Evolutionary conservation across 2,329 filamentous ascomycete species (phyloP).

Genomic region (Pestalotiopsis sp.): DNA sequence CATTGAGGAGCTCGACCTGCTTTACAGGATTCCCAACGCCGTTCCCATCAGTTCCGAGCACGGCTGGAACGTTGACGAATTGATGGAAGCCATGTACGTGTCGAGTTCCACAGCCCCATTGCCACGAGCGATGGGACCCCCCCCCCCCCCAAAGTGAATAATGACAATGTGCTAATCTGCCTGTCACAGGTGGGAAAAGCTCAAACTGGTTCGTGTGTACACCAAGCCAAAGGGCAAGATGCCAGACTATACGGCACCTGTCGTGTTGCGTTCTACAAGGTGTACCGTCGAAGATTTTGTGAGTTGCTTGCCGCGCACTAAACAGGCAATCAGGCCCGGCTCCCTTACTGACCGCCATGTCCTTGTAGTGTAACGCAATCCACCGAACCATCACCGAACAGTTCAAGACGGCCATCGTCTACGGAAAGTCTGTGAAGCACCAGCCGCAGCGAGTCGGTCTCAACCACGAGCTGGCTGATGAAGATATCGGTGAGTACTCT

Average conservation of each 20-base stretch:
- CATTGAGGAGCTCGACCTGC: constrained; percentile 93
- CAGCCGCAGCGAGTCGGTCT: constrained; percentile 95
- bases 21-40: constrained; percentile 96
- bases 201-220: constrained; percentile 89
- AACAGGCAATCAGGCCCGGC: constrained; percentile 19
- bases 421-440: constrained; percentile 97
- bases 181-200: constrained; percentile 77
- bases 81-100: constrained; percentile 86
- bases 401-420: constrained; percentile 94
- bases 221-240: constrained; percentile 96
- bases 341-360: constrained; percentile 44
- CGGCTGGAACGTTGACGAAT: constrained; percentile 97
- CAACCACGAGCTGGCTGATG: constrained; percentile 87
- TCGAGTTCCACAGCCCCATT: background rate
- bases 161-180: background rate
- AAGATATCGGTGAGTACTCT: constrained; percentile 83
- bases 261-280: constrained; percentile 80
- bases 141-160: background rate
- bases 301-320: constrained; percentile 45
- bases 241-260: constrained; percentile 89
- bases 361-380: constrained; percentile 84
- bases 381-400: constrained; percentile 95
- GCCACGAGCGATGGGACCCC: background rate
- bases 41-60: constrained; percentile 97
- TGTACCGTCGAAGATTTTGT: constrained; percentile 98